Conservation (phyloP, 2,329 filamentous ascomycete genomes). For the Microascus cirrosus region DNA sequence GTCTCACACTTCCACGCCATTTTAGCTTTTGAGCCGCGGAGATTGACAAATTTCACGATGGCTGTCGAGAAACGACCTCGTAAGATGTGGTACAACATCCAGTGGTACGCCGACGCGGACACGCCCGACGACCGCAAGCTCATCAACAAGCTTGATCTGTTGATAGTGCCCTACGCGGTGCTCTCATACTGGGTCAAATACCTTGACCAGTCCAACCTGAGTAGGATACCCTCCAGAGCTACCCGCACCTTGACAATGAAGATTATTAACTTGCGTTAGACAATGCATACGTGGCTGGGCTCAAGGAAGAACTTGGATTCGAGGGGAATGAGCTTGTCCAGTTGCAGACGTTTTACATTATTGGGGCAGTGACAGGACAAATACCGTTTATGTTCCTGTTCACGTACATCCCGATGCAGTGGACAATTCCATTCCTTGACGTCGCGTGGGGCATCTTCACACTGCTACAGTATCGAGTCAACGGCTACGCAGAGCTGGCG, state of each 20-base stretch:
- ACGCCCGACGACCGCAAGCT: conserved; percentile 22
- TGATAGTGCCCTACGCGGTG: conserved; percentile 23
- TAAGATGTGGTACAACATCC: conserved; percentile 7
- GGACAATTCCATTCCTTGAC: conserved; percentile 37
- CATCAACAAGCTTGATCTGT: conserved; percentile 43
- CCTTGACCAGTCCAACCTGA: conserved; percentile 14
- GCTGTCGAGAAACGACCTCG: neutral
- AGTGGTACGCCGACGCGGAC: conserved; percentile 38
- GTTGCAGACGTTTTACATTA: conserved; percentile 35
- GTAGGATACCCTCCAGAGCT: conserved; percentile 4
- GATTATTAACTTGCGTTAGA: neutral
- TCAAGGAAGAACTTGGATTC: conserved; percentile 39
- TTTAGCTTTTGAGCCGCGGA: neutral
- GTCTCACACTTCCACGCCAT: neutral
- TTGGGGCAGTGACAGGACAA: conserved; percentile 37
- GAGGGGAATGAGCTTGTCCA: conserved; percentile 43
- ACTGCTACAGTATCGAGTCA: conserved; percentile 38
- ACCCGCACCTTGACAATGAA: too few relatives aligned
- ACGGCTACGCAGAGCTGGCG: conserved; percentile 34
- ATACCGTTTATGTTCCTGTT: conserved; percentile 41
- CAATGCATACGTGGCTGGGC: conserved; percentile 42
- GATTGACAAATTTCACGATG: neutral
- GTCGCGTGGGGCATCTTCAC: conserved; percentile 46
- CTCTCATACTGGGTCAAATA: conserved; percentile 16
- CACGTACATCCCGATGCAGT: conserved; percentile 32